phyloP scores from a whole-genome alignment of 257 asterid genomes.

The Hygrophila difformis region DNA sequence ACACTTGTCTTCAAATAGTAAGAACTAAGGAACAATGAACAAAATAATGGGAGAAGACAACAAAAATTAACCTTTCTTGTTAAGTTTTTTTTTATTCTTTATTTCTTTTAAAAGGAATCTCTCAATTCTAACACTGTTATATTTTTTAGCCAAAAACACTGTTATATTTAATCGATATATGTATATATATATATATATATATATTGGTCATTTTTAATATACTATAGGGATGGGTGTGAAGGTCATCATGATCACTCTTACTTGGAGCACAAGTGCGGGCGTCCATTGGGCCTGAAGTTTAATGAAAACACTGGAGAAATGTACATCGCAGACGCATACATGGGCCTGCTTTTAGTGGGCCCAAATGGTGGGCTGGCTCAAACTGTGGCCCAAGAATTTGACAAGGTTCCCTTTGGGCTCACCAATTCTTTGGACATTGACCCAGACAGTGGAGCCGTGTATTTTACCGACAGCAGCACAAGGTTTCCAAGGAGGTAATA shows the following conservation, averaged over 20 bases:
- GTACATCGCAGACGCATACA: slow-evolving; percentile 59
- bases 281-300: slow-evolving; percentile 67
- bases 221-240: slow-evolving; percentile 36
- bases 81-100: too few species aligned
- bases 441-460: slow-evolving; percentile 33
- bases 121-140: too few species aligned
- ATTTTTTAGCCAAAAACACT: too few species aligned
- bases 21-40: too few species aligned
- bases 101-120: too few species aligned
- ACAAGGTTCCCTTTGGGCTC: slow-evolving; percentile 39
- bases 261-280: slow-evolving; percentile 60
- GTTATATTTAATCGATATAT: too few species aligned
- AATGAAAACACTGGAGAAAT: slow-evolving; percentile 41
- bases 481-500: slow-evolving; percentile 49
- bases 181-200: too few species aligned
- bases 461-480: slow-evolving; percentile 69
- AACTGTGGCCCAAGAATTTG: slow-evolving; percentile 25
- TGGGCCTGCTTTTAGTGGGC: slow-evolving; percentile 64
- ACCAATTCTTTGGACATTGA: slow-evolving; percentile 58
- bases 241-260: slow-evolving; percentile 23
- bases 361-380: slow-evolving; percentile 52
- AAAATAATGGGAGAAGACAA: too few species aligned
- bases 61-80: too few species aligned
- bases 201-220: too few species aligned
- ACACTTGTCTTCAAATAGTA: too few species aligned